phyloP scores from a whole-genome alignment of 164 flowering plant genomes.

The Umbilicus rupestris region DNA sequence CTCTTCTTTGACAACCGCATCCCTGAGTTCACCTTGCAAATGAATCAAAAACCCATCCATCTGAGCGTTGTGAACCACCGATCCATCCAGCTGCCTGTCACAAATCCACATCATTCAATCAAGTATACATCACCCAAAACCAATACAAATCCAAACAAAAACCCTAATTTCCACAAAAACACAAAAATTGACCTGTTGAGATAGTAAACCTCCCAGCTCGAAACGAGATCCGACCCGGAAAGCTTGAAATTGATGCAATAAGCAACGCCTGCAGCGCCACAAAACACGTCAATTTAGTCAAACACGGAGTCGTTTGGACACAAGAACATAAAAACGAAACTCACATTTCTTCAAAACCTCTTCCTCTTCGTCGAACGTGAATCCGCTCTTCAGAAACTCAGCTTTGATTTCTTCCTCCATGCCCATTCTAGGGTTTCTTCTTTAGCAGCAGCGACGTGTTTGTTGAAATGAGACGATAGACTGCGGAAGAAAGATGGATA shows the following conservation, averaged over 20 bases:
- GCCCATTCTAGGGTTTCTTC: constrained; percentile 17
- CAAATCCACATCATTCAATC: constrained; percentile 2
- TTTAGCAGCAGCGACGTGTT: neutral
- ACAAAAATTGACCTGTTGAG: constrained; percentile 54
- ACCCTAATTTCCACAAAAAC: neutral
- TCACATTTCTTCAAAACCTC: constrained; percentile 63
- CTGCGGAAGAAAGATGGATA: no score
- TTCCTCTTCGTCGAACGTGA: constrained; percentile 55
- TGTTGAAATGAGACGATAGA: neutral
- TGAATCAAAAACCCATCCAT: constrained; percentile 79
- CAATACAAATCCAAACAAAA: neutral
- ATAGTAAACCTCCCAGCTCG: constrained; percentile 83
- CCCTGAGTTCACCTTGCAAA: constrained; percentile 63
- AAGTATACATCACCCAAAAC: neutral
- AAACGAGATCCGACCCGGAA: constrained; percentile 71
- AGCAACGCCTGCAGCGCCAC: constrained; percentile 43
- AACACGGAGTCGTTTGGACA: neutral
- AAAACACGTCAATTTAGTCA: neutral
- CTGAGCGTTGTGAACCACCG: constrained; percentile 42
- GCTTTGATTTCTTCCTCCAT: constrained; percentile 79
- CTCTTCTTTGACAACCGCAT: constrained; percentile 53
- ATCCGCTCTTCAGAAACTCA: constrained; percentile 55
- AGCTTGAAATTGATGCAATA: constrained; percentile 77
- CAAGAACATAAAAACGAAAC: constrained; percentile 8
- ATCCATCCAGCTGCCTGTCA: constrained; percentile 41